Conservation (phyloP, 345 rosid genomes). For the Populus ilicifolia region DNA sequence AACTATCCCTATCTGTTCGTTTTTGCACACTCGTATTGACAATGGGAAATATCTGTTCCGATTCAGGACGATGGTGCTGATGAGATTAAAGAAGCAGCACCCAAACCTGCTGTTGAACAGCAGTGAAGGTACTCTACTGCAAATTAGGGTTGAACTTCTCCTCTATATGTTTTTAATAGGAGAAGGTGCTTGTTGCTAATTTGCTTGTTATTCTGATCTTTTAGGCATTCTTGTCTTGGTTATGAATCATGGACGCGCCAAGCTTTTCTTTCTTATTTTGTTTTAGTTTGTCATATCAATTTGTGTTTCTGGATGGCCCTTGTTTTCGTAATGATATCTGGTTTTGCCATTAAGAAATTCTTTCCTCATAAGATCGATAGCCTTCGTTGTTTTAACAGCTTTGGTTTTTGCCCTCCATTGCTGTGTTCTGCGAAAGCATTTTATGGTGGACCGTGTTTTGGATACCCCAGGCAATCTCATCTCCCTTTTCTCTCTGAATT, state of each 20-base stretch:
- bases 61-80: conserved; percentile 80
- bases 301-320: conserved; percentile 23
- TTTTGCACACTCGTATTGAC: too few relatives aligned
- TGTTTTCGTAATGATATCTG: conserved; percentile 20
- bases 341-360: background rate
- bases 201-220: conserved; percentile 25
- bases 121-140: conserved; percentile 35
- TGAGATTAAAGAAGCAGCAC: conserved; percentile 75
- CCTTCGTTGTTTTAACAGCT: background rate
- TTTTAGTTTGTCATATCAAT: conserved; percentile 13
- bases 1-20: too few relatives aligned
- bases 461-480: too few relatives aligned
- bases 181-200: conserved; percentile 52
- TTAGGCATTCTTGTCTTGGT: conserved; percentile 45
- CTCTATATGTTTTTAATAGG: conserved; percentile 53
- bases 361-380: background rate
- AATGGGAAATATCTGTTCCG: background rate
- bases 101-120: conserved; percentile 58
- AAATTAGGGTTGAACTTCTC: conserved; percentile 45
- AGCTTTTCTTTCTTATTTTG: conserved; percentile 5
- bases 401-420: background rate
- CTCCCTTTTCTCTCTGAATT: too few relatives aligned
- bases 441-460: too few relatives aligned
- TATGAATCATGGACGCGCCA: conserved; percentile 33
- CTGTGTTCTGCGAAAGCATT: background rate